phyloP scores from a whole-genome alignment of 2,329 filamentous ascomycete species.

The Tolypocladium endophyticum region DNA sequence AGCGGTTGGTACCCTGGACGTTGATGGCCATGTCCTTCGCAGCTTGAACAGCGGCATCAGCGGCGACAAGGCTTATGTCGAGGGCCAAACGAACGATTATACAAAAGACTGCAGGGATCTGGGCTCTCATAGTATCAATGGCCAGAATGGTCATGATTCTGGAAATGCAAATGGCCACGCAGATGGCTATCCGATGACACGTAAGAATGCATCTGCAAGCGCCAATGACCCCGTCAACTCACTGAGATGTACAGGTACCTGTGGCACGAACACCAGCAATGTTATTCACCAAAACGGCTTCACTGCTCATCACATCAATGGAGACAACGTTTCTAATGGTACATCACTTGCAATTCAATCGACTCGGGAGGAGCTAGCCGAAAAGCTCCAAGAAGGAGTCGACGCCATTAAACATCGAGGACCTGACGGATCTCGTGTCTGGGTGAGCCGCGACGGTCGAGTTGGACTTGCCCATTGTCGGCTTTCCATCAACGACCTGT shows the following conservation, averaged over 20 bases:
- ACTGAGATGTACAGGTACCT: too few relatives aligned
- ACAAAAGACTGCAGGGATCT: not conserved
- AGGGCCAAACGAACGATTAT: not conserved
- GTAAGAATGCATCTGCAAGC: not conserved
- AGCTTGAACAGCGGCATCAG: not conserved
- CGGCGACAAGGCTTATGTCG: not conserved
- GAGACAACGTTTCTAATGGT: not conserved
- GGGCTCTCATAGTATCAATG: not conserved
- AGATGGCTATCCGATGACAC: not conserved
- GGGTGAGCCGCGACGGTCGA: constrained; percentile 12
- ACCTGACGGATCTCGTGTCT: constrained; percentile 17
- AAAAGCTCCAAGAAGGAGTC: constrained; percentile 11
- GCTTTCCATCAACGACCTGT: constrained; percentile 43
- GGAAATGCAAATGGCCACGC: not conserved
- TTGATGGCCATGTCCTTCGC: not conserved
- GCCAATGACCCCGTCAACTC: not conserved
- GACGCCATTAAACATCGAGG: constrained; percentile 18
- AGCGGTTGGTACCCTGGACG: not conserved
- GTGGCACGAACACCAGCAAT: not conserved
- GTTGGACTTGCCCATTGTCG: constrained; percentile 34
- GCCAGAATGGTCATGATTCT: not conserved
- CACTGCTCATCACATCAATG: not conserved
- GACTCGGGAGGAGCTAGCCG: not conserved
- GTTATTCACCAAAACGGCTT: not conserved
- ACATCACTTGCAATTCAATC: not conserved